These are phyloP conservation scores for Erigeron philadelphicus DNA, from an alignment of 140 eudicot genomes.

Conservation along the genomic window DNA sequence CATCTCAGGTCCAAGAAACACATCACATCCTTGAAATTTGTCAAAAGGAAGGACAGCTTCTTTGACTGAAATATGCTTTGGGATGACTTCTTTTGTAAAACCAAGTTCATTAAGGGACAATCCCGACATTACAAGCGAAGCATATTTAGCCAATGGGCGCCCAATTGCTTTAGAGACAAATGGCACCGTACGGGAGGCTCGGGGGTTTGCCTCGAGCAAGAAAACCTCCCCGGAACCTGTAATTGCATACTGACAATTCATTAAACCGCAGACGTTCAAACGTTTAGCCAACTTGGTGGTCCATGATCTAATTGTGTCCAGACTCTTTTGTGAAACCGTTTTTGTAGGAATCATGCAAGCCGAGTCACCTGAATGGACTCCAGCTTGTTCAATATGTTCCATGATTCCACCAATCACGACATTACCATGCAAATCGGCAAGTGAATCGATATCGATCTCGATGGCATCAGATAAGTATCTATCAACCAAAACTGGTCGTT, in stretches of 20 bases:
- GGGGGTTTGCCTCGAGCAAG: constrained; percentile 86
- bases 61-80: constrained; percentile 72
- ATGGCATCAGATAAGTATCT: constrained; percentile 75
- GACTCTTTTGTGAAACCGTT: constrained; percentile 52
- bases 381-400: constrained; percentile 99
- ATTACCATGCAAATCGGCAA: constrained; percentile 75
- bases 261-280: constrained; percentile 81
- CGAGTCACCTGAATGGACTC: constrained; percentile 94
- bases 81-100: constrained; percentile 71
- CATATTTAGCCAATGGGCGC: constrained; percentile 89
- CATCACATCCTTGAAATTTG: constrained; percentile 89
- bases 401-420: constrained; percentile 98
- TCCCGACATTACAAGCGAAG: constrained; percentile 92
- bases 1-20: constrained; percentile 92
- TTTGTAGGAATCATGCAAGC: constrained; percentile 86
- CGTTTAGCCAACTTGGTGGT: constrained; percentile 71
- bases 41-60: constrained; percentile 97
- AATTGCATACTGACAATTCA: constrained; percentile 95
- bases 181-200: constrained; percentile 94
- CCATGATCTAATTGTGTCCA: constrained; percentile 83
- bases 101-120: constrained; percentile 61
- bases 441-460: constrained; percentile 89
- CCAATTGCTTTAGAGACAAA: constrained; percentile 97
- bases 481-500: constrained; percentile 84
- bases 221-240: constrained; percentile 68